A percentile compares a stretch with the other conserved stretches of the same genome.
phyloP scores from a whole-genome alignment of 495 filamentous ascomycete species.

The Penicillium tannophilum region DNA sequence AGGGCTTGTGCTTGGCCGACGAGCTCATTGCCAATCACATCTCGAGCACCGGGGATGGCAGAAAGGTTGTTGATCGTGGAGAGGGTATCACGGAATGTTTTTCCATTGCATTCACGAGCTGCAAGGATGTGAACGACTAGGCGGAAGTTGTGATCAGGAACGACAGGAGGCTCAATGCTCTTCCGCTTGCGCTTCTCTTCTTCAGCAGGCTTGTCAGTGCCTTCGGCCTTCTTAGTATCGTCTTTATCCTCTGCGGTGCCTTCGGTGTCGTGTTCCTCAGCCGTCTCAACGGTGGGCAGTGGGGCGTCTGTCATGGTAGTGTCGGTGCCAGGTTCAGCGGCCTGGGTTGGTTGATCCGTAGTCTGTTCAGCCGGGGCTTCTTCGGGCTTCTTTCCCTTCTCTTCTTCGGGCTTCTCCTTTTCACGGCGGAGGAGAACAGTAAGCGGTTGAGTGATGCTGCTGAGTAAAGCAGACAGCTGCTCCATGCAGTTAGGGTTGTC shows the following conservation, averaged over 20 bases:
- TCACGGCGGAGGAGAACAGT: conserved; percentile 81
- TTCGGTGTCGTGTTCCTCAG: conserved; percentile 29
- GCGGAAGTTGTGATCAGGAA: conserved; percentile 87
- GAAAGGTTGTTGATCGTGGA: conserved; percentile 98
- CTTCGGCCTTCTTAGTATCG: conserved; percentile 34
- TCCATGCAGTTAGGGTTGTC: conserved; percentile 97
- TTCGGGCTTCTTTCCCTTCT: conserved; percentile 56
- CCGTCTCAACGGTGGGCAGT: conserved; percentile 34
- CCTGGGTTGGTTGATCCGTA: conserved; percentile 25
- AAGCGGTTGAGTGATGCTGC: conserved; percentile 85
- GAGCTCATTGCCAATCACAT: conserved; percentile 87
- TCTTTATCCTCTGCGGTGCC: conserved; percentile 26
- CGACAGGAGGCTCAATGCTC: conserved; percentile 76
- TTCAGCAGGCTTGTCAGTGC: conserved; percentile 48
- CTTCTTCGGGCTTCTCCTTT: conserved; percentile 68
- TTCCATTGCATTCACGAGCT: conserved; percentile 91
- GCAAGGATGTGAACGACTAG: conserved; percentile 95
- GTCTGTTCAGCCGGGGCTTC: conserved; percentile 27
- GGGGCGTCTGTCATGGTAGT: conserved; percentile 48
- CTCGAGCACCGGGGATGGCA: conserved; percentile 84
- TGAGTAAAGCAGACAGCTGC: conserved; percentile 80
- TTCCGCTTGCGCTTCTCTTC: conserved; percentile 70
- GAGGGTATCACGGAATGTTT: conserved; percentile 94
- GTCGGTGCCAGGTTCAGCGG: conserved; percentile 33
- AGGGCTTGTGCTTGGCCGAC: conserved; percentile 81